Evolutionary conservation across 495 filamentous ascomycete species (phyloP).

Genomic region (Daldinia concentrica): DNA sequence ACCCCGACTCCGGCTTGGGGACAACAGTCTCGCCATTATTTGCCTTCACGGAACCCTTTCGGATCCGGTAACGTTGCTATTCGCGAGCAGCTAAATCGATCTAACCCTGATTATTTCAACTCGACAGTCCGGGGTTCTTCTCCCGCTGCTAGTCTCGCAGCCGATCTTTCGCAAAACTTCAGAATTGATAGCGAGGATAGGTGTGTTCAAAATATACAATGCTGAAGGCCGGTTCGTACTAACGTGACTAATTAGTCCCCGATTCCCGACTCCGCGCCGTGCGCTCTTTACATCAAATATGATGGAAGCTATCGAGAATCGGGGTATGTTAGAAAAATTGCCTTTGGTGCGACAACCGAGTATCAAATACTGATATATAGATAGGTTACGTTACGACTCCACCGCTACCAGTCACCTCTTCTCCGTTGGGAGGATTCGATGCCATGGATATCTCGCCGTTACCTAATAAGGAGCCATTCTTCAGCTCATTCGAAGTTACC

Average conservation of each 20-base stretch:
- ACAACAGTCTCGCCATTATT: slow-evolving; percentile 57
- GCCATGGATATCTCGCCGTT: slow-evolving; percentile 94
- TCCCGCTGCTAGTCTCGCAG: slow-evolving; percentile 86
- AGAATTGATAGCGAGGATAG: slow-evolving; percentile 84
- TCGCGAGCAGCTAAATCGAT: slow-evolving; percentile 66
- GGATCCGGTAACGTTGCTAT: slow-evolving; percentile 71
- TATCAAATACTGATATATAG: slow-evolving; percentile 21
- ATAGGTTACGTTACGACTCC: slow-evolving; percentile 83
- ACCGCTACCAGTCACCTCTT: slow-evolving; percentile 81
- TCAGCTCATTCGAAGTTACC: slow-evolving; percentile 66
- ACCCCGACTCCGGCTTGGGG: slow-evolving; percentile 65
- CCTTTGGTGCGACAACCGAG: neutral
- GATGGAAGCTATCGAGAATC: slow-evolving; percentile 62
- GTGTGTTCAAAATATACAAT: slow-evolving; percentile 59
- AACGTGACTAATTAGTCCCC: slow-evolving; percentile 70
- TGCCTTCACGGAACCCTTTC: slow-evolving; percentile 63
- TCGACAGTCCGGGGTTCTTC: slow-evolving; percentile 83
- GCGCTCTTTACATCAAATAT: slow-evolving; percentile 89
- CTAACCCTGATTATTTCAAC: slow-evolving; percentile 76
- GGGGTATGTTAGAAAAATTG: slow-evolving; percentile 67
- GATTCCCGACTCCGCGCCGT: slow-evolving; percentile 88
- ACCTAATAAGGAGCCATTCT: slow-evolving; percentile 84
- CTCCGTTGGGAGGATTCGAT: slow-evolving; percentile 74
- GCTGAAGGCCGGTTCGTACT: slow-evolving; percentile 33
- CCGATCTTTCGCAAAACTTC: slow-evolving; percentile 96